These are phyloP conservation scores for Pinus taeda DNA, from an alignment of 75 land plant species.

Conservation along the genomic window DNA sequence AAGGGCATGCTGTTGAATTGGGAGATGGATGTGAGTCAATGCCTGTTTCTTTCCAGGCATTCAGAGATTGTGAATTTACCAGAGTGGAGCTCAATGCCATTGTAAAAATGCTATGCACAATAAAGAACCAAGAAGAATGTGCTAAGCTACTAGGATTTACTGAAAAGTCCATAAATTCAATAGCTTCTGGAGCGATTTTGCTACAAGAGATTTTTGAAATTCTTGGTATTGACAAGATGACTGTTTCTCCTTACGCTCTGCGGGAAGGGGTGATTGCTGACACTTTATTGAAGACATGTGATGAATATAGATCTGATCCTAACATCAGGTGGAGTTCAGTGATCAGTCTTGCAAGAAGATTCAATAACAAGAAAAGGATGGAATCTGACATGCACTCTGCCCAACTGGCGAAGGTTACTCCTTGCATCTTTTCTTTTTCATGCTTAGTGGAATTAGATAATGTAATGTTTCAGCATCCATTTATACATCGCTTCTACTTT, in stretches of 20 bases:
- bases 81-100: constrained; percentile 33
- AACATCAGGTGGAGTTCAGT: constrained; percentile 59
- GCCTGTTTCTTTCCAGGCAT: constrained; percentile 18
- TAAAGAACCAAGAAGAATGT: constrained; percentile 24
- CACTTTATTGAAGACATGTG: constrained; percentile 25
- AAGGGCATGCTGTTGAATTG: constrained; percentile 27
- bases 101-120: constrained; percentile 30
- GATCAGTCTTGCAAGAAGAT: constrained; percentile 37
- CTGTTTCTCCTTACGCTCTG: constrained; percentile 66
- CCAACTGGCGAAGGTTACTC: constrained; percentile 44
- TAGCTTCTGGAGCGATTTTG: constrained; percentile 59
- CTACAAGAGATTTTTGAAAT: constrained; percentile 55
- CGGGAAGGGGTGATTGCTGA: constrained; percentile 66
- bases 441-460: background rate
- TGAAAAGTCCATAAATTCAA: constrained; percentile 40
- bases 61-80: constrained; percentile 43
- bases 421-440: background rate
- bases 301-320: constrained; percentile 20
- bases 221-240: constrained; percentile 58
- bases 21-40: constrained; percentile 3
- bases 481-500: background rate
- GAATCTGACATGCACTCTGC: constrained; percentile 37
- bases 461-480: background rate
- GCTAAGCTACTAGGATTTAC: constrained; percentile 31
- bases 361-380: constrained; percentile 42